These are phyloP conservation scores for Peronospora destructor DNA, from an alignment of 352 stramenopile species.

Conservation along the genomic window DNA sequence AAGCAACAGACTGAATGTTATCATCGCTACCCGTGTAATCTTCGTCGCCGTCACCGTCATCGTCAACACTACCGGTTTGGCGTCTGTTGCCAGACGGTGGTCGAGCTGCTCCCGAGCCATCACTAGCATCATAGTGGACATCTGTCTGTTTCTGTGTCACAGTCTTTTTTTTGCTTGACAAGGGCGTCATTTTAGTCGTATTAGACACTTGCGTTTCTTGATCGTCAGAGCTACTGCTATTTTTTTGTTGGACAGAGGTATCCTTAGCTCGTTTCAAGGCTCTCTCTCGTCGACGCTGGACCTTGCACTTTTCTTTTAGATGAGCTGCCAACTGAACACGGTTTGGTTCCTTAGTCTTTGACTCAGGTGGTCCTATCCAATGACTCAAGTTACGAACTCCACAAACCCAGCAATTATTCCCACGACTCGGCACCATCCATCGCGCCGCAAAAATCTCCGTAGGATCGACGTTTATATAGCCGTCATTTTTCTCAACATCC, in stretches of 20 bases:
- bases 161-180: conserved; percentile 11
- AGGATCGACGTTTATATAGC: conserved; percentile 69
- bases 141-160: conserved; percentile 4
- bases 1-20: conserved; percentile 20
- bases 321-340: conserved; percentile 9
- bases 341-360: conserved; percentile 24
- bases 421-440: conserved; percentile 61
- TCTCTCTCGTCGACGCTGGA: conserved; percentile 13
- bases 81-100: conserved; percentile 6
- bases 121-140: conserved; percentile 7
- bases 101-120: conserved; percentile 3
- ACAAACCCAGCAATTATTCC: conserved; percentile 67
- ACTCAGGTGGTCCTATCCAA: conserved; percentile 40
- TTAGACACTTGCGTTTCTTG: conserved; percentile 7
- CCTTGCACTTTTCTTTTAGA: conserved; percentile 15
- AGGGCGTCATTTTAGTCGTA: conserved; percentile 12
- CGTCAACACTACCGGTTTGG: conserved; percentile 12
- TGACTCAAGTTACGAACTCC: conserved; percentile 65
- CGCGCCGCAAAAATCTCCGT: conserved; percentile 57
- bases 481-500: conserved; percentile 42
- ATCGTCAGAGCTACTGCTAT: neutral
- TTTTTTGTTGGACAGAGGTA: conserved; percentile 7
- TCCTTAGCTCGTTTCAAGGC: conserved; percentile 12
- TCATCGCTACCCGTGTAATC: conserved; percentile 26
- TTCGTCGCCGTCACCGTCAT: conserved; percentile 24